Evolutionary conservation across 768 basidiomycete species (phyloP).

Genomic region (Ramaria sp.): DNA sequence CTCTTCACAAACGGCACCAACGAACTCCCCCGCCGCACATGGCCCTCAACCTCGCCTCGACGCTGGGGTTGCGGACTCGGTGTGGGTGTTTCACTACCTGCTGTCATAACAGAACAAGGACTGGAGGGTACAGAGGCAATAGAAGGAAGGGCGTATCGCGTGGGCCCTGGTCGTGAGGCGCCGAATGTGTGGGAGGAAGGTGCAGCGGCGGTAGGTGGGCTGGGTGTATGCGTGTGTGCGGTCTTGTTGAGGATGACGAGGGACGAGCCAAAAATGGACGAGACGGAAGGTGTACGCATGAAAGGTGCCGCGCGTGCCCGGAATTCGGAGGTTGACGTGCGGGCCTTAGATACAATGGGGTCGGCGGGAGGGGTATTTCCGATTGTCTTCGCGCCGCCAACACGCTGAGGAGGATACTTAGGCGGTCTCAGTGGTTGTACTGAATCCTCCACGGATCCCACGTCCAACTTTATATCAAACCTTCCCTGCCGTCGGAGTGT

Average conservation of each 20-base stretch:
- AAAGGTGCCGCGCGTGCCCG: not conserved
- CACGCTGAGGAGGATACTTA: not conserved
- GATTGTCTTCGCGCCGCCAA: too few species aligned
- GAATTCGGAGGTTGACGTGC: not conserved
- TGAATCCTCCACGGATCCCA: not conserved
- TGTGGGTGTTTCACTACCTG: slow-evolving; percentile 19
- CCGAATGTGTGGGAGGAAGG: slow-evolving; percentile 1
- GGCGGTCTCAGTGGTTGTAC: not conserved
- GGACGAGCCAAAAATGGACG: not conserved
- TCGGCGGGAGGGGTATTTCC: not conserved
- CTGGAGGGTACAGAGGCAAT: not conserved
- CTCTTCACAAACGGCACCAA: slow-evolving; percentile 2
- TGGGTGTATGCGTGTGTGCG: too few species aligned
- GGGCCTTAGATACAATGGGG: not conserved
- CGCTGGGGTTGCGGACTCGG: slow-evolving; percentile 12
- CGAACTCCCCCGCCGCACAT: not conserved
- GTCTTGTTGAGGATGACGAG: not conserved
- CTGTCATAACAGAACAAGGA: slow-evolving; percentile 13
- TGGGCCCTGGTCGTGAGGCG: too few species aligned
- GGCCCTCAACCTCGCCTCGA: not conserved
- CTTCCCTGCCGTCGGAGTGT: not conserved
- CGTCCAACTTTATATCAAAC: not conserved
- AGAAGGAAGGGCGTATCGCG: not conserved
- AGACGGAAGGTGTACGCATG: not conserved
- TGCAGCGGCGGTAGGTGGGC: not conserved